Evolutionary conservation across 108 stramenopile species (phyloP).

Genomic region (Cyclotella atomus): DNA sequence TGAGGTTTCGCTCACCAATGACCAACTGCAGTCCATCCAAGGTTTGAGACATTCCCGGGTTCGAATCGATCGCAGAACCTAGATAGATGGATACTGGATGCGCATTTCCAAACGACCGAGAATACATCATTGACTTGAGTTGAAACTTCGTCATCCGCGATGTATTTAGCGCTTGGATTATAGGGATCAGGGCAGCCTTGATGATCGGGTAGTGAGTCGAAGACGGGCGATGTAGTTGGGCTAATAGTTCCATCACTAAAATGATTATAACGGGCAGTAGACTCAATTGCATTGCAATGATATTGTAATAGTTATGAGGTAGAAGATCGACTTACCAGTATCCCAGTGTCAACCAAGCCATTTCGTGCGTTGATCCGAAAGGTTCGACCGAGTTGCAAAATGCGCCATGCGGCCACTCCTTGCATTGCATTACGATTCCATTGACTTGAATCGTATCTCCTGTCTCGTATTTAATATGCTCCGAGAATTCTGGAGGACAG

Average conservation of each 20-base stretch:
- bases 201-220: neutral
- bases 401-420: neutral
- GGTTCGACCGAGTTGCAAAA: constrained; percentile 2
- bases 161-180: neutral
- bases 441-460: neutral
- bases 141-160: neutral
- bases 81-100: neutral
- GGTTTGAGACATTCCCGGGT: neutral
- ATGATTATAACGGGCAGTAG: neutral
- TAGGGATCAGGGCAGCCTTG: neutral
- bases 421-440: neutral
- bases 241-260: neutral
- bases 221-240: neutral
- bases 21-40: neutral
- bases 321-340: neutral
- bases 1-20: neutral
- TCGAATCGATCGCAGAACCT: neutral
- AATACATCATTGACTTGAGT: neutral
- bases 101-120: neutral
- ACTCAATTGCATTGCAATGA: too few species aligned
- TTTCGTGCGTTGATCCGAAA: neutral
- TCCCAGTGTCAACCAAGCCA: neutral
- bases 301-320: too few species aligned
- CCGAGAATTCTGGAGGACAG: neutral
- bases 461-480: neutral